Evolutionary conservation across 352 stramenopile species (phyloP).

Genomic region (Globisporangium acanthophoron): DNA sequence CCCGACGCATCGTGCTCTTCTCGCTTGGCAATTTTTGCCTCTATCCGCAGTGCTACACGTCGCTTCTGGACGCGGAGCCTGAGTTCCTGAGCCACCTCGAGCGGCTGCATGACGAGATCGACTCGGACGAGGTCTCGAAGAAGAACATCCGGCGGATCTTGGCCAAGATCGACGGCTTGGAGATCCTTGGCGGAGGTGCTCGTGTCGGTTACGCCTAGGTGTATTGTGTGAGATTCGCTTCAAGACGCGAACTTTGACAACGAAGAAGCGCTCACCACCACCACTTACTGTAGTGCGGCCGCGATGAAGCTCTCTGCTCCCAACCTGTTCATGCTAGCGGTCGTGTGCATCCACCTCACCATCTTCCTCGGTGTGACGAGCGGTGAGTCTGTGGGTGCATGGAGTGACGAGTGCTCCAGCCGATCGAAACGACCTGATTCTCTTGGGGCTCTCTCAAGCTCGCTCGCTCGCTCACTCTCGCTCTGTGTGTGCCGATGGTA

Average conservation of each 20-base stretch:
- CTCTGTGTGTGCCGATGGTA: not conserved
- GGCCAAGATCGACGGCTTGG: slow-evolving; percentile 42
- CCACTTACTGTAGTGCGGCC: not conserved
- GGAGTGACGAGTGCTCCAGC: not conserved
- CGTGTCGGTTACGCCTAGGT: too few relatives aligned
- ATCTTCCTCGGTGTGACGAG: slow-evolving; percentile 8
- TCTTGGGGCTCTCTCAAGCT: not conserved
- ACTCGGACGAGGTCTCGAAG: slow-evolving; percentile 56
- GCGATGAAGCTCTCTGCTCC: slow-evolving; percentile 1
- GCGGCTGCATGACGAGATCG: slow-evolving; percentile 50
- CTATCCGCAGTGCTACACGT: slow-evolving; percentile 65
- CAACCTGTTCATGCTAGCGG: slow-evolving; percentile 1
- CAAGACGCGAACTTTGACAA: too few relatives aligned
- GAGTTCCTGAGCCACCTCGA: slow-evolving; percentile 42
- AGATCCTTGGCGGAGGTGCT: not conserved
- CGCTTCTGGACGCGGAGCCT: slow-evolving; percentile 31
- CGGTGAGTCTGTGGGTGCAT: not conserved
- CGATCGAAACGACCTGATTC: too few relatives aligned
- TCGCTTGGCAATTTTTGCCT: slow-evolving; percentile 88
- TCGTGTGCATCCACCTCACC: slow-evolving; percentile 3
- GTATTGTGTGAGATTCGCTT: too few relatives aligned
- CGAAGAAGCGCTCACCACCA: too few relatives aligned
- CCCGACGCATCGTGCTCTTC: slow-evolving; percentile 87
- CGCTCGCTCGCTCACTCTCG: not conserved
- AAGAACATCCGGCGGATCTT: slow-evolving; percentile 70